These are phyloP conservation scores for Penicillium sp. DNA, from an alignment of 2,329 filamentous ascomycete species.

Conservation along the genomic window DNA sequence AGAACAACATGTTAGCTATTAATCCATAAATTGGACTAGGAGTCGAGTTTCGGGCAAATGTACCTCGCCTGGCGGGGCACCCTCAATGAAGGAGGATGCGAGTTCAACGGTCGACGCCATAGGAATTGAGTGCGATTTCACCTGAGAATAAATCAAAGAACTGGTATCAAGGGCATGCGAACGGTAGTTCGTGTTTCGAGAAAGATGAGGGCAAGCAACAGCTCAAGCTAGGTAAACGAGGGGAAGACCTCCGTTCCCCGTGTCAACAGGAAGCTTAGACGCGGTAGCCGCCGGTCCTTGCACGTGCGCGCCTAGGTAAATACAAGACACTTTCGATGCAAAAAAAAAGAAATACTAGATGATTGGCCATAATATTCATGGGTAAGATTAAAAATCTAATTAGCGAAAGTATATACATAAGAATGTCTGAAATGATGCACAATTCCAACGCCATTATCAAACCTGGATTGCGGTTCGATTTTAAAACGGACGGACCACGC, in stretches of 20 bases:
- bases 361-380: too few species aligned
- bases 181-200: neutral
- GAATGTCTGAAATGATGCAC: neutral
- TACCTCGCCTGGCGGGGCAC: conserved; percentile 96
- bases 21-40: neutral
- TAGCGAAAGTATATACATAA: neutral
- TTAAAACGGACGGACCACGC: neutral
- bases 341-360: too few species aligned
- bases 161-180: neutral
- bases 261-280: conserved; percentile 30
- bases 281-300: conserved; percentile 26
- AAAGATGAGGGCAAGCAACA: neutral
- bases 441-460: neutral
- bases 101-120: conserved; percentile 61
- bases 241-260: conserved; percentile 17
- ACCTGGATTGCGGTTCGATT: neutral
- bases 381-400: neutral
- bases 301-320: conserved; percentile 23
- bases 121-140: neutral
- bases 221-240: conserved; percentile 12
- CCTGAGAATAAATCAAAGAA: conserved; percentile 2
- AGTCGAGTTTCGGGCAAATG: neutral
- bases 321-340: too few species aligned
- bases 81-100: conserved; percentile 86
- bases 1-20: conserved; percentile 22